Conservation (phyloP, 2,329 filamentous ascomycete species). For the Pseudogymnoascus sp. region DNA sequence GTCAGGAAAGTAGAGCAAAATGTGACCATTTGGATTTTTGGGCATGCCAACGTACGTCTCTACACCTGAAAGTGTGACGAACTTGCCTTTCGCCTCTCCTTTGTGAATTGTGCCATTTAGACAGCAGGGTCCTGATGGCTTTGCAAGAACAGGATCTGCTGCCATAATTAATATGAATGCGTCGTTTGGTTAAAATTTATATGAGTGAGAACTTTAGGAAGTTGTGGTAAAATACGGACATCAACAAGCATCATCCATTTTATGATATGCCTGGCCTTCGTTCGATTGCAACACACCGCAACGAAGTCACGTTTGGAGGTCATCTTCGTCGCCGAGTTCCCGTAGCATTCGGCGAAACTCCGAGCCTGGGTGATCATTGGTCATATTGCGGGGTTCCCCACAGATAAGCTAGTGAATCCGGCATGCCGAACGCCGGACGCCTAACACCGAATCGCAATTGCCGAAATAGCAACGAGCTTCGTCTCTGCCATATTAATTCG, state of each 20-base stretch:
- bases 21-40: constrained; percentile 32
- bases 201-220: not conserved
- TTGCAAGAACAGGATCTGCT: constrained; percentile 23
- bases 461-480: not conserved
- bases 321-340: not conserved
- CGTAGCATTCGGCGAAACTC: not conserved
- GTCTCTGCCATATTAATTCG: not conserved
- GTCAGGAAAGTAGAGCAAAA: constrained; percentile 40
- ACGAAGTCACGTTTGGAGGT: not conserved
- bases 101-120: constrained; percentile 33
- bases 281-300: not conserved
- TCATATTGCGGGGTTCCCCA: not conserved
- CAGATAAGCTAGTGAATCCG: not conserved
- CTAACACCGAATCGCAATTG: not conserved
- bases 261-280: not conserved
- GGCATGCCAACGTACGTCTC: constrained; percentile 34
- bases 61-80: constrained; percentile 29
- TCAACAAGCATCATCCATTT: not conserved
- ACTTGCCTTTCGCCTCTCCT: constrained; percentile 31
- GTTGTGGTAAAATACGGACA: not conserved
- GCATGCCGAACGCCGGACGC: not conserved
- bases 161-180: not conserved
- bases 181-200: not conserved
- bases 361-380: not conserved
- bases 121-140: constrained; percentile 33